A percentile compares a stretch with the other conserved stretches of the same genome.
phyloP scores from a whole-genome alignment of 164 flowering plant genomes.

The Houttuynia cordata region DNA sequence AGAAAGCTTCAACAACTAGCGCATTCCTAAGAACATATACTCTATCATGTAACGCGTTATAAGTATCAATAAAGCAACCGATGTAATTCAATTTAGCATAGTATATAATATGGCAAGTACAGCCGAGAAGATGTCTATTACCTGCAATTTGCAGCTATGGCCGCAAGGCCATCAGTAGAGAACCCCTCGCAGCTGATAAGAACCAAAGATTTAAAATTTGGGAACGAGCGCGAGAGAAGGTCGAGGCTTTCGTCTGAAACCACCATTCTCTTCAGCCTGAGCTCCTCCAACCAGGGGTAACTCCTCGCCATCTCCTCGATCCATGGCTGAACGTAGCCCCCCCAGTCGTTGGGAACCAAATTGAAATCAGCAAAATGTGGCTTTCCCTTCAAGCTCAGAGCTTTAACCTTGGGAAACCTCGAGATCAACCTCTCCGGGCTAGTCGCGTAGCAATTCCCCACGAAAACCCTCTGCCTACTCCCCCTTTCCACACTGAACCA shows the following conservation, averaged over 20 bases:
- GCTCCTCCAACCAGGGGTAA: slow-evolving; percentile 57
- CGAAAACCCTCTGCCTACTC: slow-evolving; percentile 57
- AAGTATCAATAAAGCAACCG: too few relatives aligned
- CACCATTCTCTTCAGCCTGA: slow-evolving; percentile 82
- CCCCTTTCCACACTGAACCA: slow-evolving; percentile 68
- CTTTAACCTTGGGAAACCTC: slow-evolving; percentile 58
- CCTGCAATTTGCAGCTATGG: slow-evolving; percentile 77
- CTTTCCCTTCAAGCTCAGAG: slow-evolving; percentile 72
- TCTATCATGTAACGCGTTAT: too few relatives aligned
- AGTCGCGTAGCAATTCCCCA: slow-evolving; percentile 79
- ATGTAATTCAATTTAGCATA: too few relatives aligned
- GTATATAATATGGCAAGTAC: neutral
- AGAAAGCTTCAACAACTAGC: too few relatives aligned
- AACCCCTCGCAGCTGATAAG: slow-evolving; percentile 87
- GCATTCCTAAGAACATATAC: too few relatives aligned
- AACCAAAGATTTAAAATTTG: slow-evolving; percentile 68
- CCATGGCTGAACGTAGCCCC: slow-evolving; percentile 69
- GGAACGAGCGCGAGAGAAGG: slow-evolving; percentile 53
- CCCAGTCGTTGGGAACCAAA: slow-evolving; percentile 85
- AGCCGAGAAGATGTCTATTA: neutral
- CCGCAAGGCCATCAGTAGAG: slow-evolving; percentile 72
- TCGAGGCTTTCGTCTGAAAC: slow-evolving; percentile 76
- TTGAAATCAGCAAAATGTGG: slow-evolving; percentile 95
- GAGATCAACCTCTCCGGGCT: slow-evolving; percentile 51
- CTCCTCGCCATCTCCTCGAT: slow-evolving; percentile 49